These are phyloP conservation scores for Scheffersomyces amazonensis DNA, from an alignment of 805 yeast species.

Conservation along the genomic window DNA sequence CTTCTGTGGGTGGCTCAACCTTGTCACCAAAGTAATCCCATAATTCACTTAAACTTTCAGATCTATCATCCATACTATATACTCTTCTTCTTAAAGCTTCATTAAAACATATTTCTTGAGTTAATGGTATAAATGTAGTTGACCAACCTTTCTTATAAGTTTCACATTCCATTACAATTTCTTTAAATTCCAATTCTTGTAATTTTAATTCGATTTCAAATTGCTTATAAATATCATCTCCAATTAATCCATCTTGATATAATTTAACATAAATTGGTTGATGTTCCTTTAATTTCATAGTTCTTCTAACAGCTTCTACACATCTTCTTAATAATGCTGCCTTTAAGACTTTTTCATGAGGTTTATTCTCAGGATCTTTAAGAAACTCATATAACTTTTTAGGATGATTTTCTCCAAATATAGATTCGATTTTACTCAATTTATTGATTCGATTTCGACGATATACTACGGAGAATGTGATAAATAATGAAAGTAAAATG, in stretches of 20 bases:
- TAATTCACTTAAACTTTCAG: constrained; percentile 26
- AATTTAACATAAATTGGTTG: constrained; percentile 66
- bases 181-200: constrained; percentile 78
- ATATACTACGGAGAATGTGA: constrained; percentile 67
- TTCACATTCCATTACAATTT: constrained; percentile 74
- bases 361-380: constrained; percentile 46
- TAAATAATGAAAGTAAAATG: constrained; percentile 62
- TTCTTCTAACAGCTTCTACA: constrained; percentile 83
- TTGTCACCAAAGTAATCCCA: constrained; percentile 27
- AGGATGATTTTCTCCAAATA: constrained; percentile 69
- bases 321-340: constrained; percentile 58
- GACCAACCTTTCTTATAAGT: constrained; percentile 76
- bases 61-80: constrained; percentile 40
- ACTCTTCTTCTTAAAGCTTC: constrained; percentile 84
- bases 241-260: constrained; percentile 86
- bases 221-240: constrained; percentile 83
- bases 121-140: constrained; percentile 66
- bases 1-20: too few species aligned
- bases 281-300: constrained; percentile 77
- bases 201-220: constrained; percentile 73
- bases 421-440: constrained; percentile 61
- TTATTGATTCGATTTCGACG: constrained; percentile 53
- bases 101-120: constrained; percentile 89
- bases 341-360: constrained; percentile 75
- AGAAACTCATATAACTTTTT: constrained; percentile 62